Evolutionary conservation across 352 stramenopile species (phyloP).

Genomic region (Lagenidium giganteum): DNA sequence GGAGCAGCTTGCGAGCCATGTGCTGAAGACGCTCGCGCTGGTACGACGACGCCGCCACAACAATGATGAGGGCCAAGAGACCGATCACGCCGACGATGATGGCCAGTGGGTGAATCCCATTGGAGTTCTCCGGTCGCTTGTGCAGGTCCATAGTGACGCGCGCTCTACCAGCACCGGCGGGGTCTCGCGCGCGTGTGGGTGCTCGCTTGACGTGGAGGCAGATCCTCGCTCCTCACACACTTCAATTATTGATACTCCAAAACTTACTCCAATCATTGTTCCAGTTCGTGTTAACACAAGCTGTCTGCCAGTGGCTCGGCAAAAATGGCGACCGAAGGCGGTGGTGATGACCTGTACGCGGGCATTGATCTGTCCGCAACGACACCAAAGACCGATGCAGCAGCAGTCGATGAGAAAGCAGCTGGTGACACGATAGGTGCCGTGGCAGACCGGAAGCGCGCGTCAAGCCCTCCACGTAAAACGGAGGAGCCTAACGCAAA

Average conservation of each 20-base stretch:
- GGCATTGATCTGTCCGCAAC: conserved; percentile 42
- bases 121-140: conserved; percentile 3
- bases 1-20: conserved; percentile 74
- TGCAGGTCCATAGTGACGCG: not conserved
- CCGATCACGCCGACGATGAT: conserved; percentile 54
- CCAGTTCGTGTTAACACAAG: too few relatives aligned
- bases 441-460: too few relatives aligned
- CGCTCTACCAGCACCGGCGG: not conserved
- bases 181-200: not conserved
- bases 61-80: conserved; percentile 53
- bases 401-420: conserved; percentile 4
- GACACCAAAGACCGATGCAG: conserved; percentile 31
- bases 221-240: not conserved
- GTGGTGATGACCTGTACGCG: conserved; percentile 41
- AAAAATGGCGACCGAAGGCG: not conserved
- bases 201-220: not conserved
- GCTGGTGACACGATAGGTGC: not conserved
- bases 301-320: too few relatives aligned
- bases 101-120: conserved; percentile 59
- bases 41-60: conserved; percentile 70
- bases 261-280: too few relatives aligned
- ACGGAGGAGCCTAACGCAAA: too few relatives aligned
- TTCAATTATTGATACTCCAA: not conserved
- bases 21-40: conserved; percentile 76
- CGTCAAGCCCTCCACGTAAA: too few relatives aligned